These are phyloP conservation scores for Alternaria infectoria DNA, from an alignment of 2,329 filamentous ascomycete genomes.

Conservation along the genomic window DNA sequence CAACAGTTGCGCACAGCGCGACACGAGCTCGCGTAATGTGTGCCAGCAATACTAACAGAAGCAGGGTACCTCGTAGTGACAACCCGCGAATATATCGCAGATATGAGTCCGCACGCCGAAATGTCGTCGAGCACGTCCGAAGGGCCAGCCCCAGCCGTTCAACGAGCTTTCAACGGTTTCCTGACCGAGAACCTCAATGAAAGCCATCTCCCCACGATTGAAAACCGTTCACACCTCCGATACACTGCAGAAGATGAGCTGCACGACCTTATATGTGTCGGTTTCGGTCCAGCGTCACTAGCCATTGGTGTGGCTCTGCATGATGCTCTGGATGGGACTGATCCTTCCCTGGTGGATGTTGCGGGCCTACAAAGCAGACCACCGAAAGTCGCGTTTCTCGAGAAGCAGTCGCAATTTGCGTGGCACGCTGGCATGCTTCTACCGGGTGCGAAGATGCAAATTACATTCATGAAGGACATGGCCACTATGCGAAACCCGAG, in stretches of 20 bases:
- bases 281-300: conserved; percentile 90
- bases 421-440: conserved; percentile 98
- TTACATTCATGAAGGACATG: conserved; percentile 95
- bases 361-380: conserved; percentile 45
- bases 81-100: neutral
- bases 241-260: conserved; percentile 66
- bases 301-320: conserved; percentile 88
- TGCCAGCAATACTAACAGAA: conserved; percentile 2
- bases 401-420: conserved; percentile 81
- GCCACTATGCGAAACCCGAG: conserved; percentile 86
- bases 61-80: neutral
- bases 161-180: conserved; percentile 40
- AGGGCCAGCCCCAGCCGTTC: conserved; percentile 25
- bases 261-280: conserved; percentile 87
- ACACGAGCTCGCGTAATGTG: neutral
- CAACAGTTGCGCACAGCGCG: neutral
- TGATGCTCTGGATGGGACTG: conserved; percentile 64
- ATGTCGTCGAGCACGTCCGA: conserved; percentile 23
- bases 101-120: conserved; percentile 47
- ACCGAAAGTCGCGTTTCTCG: conserved; percentile 84
- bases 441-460: conserved; percentile 94
- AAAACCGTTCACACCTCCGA: conserved; percentile 56
- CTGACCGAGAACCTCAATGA: conserved; percentile 34
- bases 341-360: conserved; percentile 38
- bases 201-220: conserved; percentile 32